Evolutionary conservation across 805 yeast genomes (phyloP), one percentile per base, ranked within the genome.

Genomic region (Candida boleticola): DNA sequence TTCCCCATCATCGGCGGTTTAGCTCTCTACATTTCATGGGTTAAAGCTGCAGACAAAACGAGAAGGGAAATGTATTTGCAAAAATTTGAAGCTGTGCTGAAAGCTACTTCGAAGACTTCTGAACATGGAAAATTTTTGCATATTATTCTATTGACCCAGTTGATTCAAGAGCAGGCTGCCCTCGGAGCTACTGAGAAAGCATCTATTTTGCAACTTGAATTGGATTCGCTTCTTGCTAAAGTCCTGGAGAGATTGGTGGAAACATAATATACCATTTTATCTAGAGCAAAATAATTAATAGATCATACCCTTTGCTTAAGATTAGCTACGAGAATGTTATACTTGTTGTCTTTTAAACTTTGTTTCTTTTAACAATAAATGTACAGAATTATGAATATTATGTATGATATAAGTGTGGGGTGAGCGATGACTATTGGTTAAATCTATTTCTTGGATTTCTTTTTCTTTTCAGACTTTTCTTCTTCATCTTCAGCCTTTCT

Each of bases 391-490:
- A 36, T 39, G 40, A 27, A 34, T 32, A 29, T 29, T 42, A 37
- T 42, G 33, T 41, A 46, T 42, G 44, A 47, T 41, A 41, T 29
- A 37, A 33, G 29, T 25, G 20, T 37, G 20, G 33, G 29, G 39
- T 23, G 25, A n/a, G n/a, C n/a, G n/a, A n/a, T n/a, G n/a, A n/a
- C n/a, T n/a, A n/a, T n/a, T n/a, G n/a, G n/a, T 29, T 48, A 47
- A 47, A 27, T 40, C 29, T 55, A 58, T 58, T 68, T 66, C 57
- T 66, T 66, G 34, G 70, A 59, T 64, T 79, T 73, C 66, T 72
- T 73, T 59, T 75, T 73, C 38, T 72, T 63, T 46, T 64, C 57
- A 58, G 76, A 71, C 42, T 74, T 76, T 53, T 77, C 63, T 13
- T 50, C 55, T 39, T 62, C 66, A 33, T 59, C 61, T 36, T 54